These are phyloP conservation scores for Pelargonium citronellum DNA, from an alignment of 441 rosid species.

Conservation along the genomic window DNA sequence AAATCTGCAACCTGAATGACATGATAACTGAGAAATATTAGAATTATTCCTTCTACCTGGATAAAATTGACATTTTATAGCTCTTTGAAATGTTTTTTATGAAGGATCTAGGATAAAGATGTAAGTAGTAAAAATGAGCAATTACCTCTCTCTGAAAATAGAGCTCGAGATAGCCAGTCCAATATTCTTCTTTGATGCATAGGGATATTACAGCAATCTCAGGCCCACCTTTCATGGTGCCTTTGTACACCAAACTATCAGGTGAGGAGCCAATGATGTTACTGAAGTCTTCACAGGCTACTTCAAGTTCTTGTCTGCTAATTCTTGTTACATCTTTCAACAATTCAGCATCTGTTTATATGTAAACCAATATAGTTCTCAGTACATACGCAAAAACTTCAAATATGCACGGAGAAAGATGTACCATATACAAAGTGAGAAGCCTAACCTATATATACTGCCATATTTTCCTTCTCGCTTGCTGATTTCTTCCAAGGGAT, in stretches of 20 bases:
- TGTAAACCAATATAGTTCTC: conserved; percentile 10
- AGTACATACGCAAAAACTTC: conserved; percentile 1
- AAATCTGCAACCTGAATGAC: conserved; percentile 79
- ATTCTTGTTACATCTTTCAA: conserved; percentile 71
- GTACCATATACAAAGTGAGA: conserved; percentile 18
- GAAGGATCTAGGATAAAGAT: conserved; percentile 6
- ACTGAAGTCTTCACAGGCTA: conserved; percentile 98
- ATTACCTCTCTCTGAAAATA: conserved; percentile 89
- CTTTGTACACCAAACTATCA: conserved; percentile 90
- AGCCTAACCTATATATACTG: conserved; percentile 67
- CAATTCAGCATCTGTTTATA: conserved; percentile 62
- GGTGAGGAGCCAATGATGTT: conserved; percentile 91
- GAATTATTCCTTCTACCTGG: conserved; percentile 14
- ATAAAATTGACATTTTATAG: not conserved
- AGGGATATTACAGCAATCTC: conserved; percentile 96
- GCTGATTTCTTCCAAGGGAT: conserved; percentile 96
- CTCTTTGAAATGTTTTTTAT: conserved; percentile 8
- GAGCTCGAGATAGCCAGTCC: conserved; percentile 93
- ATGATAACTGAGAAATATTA: conserved; percentile 19
- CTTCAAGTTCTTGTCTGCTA: conserved; percentile 91
- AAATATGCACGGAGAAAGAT: conserved; percentile 5
- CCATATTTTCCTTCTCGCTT: conserved; percentile 64
- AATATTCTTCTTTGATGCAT: conserved; percentile 75
- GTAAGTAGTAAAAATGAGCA: conserved; percentile 7
- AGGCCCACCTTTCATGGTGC: conserved; percentile 81